Conservation (phyloP, 805 yeast genomes). For the Sungouiozyma intestinalis region DNA sequence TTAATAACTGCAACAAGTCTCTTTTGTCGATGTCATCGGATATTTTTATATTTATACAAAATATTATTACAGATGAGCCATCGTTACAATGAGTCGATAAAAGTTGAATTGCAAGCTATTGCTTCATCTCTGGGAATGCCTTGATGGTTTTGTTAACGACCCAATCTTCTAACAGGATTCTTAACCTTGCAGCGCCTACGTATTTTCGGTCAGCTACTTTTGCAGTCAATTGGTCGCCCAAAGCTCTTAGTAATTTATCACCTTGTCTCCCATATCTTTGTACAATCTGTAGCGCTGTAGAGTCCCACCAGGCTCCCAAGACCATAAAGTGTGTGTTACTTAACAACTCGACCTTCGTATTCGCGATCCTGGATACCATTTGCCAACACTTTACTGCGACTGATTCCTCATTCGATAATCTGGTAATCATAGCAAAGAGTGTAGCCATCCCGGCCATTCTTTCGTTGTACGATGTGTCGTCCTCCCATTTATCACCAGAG, state of each 20-base stretch:
- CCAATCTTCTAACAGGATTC: conserved; percentile 78
- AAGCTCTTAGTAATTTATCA: conserved; percentile 41
- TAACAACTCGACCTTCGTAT: conserved; percentile 40
- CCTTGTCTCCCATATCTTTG: conserved; percentile 61
- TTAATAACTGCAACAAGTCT: no score
- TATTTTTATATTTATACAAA: not conserved
- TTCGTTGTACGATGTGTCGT: conserved; percentile 66
- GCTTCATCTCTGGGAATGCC: conserved; percentile 28
- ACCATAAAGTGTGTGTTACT: conserved; percentile 62
- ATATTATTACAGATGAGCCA: no score
- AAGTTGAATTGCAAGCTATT: no score
- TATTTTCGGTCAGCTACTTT: conserved; percentile 40
- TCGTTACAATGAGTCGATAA: no score
- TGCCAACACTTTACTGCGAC: conserved; percentile 40
- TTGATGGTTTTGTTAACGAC: conserved; percentile 35
- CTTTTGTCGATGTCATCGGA: not conserved
- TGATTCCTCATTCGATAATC: conserved; percentile 24
- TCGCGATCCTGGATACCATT: conserved; percentile 60
- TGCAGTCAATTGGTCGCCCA: conserved; percentile 44
- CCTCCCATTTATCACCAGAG: conserved; percentile 34
- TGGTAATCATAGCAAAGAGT: conserved; percentile 65
- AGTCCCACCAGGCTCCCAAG: conserved; percentile 88
- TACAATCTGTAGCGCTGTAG: conserved; percentile 49
- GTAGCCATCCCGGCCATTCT: conserved; percentile 80
- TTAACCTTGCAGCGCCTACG: conserved; percentile 72